phyloP scores from a whole-genome alignment of 2,329 filamentous ascomycete genomes.

The Delphinella strobiligena region DNA sequence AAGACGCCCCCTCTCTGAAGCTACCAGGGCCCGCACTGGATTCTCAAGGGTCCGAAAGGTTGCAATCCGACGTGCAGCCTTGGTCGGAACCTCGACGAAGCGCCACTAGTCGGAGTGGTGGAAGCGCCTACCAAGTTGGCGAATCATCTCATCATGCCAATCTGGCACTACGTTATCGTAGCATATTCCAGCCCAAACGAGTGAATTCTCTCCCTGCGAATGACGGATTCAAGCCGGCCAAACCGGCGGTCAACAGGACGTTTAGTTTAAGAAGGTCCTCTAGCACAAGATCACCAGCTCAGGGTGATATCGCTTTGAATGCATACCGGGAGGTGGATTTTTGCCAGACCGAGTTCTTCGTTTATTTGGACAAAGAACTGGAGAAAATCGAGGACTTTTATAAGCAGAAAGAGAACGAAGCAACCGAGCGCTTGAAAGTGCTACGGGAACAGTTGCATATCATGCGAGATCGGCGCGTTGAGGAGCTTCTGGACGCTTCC shows the following conservation, averaged over 20 bases:
- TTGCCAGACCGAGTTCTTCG: conserved; percentile 73
- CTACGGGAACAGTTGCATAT: conserved; percentile 80
- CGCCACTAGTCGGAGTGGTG: not conserved
- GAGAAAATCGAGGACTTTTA: conserved; percentile 92
- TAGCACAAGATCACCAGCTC: conserved; percentile 28
- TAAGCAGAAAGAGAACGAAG: conserved; percentile 74
- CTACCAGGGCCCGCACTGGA: conserved; percentile 51
- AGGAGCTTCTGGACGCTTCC: conserved; percentile 47
- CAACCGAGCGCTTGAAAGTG: conserved; percentile 55
- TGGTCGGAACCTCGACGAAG: conserved; percentile 1
- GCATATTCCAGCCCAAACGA: conserved; percentile 26
- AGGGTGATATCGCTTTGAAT: conserved; percentile 40
- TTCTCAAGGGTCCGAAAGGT: conserved; percentile 15
- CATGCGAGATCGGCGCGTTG: conserved; percentile 73
- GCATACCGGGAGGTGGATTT: conserved; percentile 54
- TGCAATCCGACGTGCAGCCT: not conserved
- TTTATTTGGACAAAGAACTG: conserved; percentile 71
- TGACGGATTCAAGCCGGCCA: conserved; percentile 15
- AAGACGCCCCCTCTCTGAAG: conserved; percentile 38
- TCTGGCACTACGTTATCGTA: conserved; percentile 15
- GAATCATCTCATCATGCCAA: conserved; percentile 14
- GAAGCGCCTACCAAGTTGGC: conserved; percentile 33
- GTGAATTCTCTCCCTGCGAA: conserved; percentile 26
- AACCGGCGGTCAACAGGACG: conserved; percentile 27
- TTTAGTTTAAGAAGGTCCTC: conserved; percentile 34